Evolutionary conservation across 129 eudicot species (phyloP).

Genomic region (Escallonia rubra): DNA sequence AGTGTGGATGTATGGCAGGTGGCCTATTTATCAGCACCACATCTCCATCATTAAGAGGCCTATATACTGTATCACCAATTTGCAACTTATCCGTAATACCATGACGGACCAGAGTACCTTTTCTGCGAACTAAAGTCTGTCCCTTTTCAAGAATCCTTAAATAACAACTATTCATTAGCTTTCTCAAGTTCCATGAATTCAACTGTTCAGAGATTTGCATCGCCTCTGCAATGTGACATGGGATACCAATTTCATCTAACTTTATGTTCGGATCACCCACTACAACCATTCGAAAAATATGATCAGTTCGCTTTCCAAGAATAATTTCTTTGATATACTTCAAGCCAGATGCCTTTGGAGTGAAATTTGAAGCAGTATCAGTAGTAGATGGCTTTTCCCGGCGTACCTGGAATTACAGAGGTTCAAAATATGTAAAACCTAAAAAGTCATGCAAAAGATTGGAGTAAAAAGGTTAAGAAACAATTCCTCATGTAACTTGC

Average conservation of each 20-base stretch:
- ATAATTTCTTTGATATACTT: constrained; percentile 78
- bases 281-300: constrained; percentile 79
- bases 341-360: constrained; percentile 44
- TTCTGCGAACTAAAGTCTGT: constrained; percentile 44
- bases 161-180: constrained; percentile 40
- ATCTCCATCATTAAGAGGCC: constrained; percentile 79
- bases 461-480: constrained; percentile 4
- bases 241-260: constrained; percentile 72
- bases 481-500: constrained; percentile 27
- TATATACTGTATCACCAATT: constrained; percentile 46
- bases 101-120: constrained; percentile 41
- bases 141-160: constrained; percentile 47
- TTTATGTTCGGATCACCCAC: constrained; percentile 77
- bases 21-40: constrained; percentile 77
- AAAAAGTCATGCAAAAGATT: not conserved
- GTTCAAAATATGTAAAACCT: constrained; percentile 2
- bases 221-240: constrained; percentile 53
- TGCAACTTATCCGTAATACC: constrained; percentile 43
- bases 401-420: constrained; percentile 46
- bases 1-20: constrained; percentile 91
- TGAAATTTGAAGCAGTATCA: constrained; percentile 25
- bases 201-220: constrained; percentile 61
- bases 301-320: constrained; percentile 72
- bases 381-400: constrained; percentile 44
- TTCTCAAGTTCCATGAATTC: constrained; percentile 54